A percentile compares a stretch with the other conserved stretches of the same genome.
These are phyloP conservation scores for Tulasnella sp. DNA, from an alignment of 768 basidiomycete species.

Conservation along the genomic window DNA sequence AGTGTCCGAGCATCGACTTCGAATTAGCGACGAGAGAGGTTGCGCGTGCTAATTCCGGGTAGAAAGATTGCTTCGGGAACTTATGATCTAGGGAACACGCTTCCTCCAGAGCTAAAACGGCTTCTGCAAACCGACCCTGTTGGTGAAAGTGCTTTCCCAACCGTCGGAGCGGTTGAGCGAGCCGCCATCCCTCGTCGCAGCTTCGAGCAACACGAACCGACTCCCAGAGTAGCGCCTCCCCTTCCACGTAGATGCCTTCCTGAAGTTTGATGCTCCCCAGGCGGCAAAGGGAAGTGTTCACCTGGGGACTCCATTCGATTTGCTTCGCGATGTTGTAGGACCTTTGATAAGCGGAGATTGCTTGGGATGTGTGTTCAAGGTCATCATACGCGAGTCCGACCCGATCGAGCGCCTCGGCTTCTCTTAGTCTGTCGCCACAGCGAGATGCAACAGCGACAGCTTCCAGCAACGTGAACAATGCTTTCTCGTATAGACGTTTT, in stretches of 20 bases:
- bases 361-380: too few species aligned
- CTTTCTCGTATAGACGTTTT: too few species aligned
- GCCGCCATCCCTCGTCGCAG: not conserved
- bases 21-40: not conserved
- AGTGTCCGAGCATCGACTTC: not conserved
- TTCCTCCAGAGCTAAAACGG: not conserved
- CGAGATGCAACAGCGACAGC: too few species aligned
- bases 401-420: too few species aligned
- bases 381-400: too few species aligned
- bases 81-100: not conserved
- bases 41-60: not conserved
- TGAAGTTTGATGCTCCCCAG: not conserved
- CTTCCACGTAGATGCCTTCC: not conserved
- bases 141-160: not conserved
- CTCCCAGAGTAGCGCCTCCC: not conserved
- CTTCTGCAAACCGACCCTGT: not conserved
- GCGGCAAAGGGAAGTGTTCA: not conserved
- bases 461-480: too few species aligned
- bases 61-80: not conserved
- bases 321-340: not conserved
- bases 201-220: not conserved
- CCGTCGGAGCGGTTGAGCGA: not conserved
- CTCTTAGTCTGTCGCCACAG: too few species aligned
- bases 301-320: not conserved
- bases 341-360: too few species aligned